Evolutionary conservation across 768 basidiomycete genomes (phyloP).

Genomic region (Serendipita indica): DNA sequence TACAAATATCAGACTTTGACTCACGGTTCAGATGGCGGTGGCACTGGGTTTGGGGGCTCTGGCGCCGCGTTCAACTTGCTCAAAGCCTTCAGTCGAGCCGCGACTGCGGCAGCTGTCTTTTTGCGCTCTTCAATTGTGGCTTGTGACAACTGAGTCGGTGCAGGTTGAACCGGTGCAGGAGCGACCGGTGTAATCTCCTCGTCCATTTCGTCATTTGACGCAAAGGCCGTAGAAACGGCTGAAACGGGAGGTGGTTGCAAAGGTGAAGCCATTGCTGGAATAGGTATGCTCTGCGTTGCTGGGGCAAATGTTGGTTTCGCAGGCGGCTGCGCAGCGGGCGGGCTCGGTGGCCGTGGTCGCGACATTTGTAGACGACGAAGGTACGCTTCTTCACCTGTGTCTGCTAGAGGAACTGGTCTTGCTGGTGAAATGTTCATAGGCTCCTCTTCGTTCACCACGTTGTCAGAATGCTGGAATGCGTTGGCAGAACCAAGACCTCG

Average conservation of each 20-base stretch:
- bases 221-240: conserved; percentile 47
- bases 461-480: conserved; percentile 14
- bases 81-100: conserved; percentile 38
- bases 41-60: conserved; percentile 12
- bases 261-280: conserved; percentile 25
- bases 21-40: conserved; percentile 17
- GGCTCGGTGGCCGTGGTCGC: conserved; percentile 16
- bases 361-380: conserved; percentile 47
- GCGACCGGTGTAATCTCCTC: conserved; percentile 23
- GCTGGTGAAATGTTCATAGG: not conserved
- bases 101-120: conserved; percentile 70
- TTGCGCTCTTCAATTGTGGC: conserved; percentile 37
- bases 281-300: conserved; percentile 13
- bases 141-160: conserved; percentile 33
- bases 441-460: conserved; percentile 7
- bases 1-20: conserved; percentile 4
- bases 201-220: conserved; percentile 24
- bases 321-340: conserved; percentile 16
- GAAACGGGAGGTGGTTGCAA: conserved; percentile 29
- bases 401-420: conserved; percentile 17
- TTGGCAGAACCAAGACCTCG: conserved; percentile 29
- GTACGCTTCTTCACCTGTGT: conserved; percentile 57
- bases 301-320: conserved; percentile 21
- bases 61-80: conserved; percentile 27
- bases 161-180: conserved; percentile 29